These are phyloP conservation scores for Talaromyces proteolyticus DNA, from an alignment of 495 filamentous ascomycete genomes.

Conservation along the genomic window DNA sequence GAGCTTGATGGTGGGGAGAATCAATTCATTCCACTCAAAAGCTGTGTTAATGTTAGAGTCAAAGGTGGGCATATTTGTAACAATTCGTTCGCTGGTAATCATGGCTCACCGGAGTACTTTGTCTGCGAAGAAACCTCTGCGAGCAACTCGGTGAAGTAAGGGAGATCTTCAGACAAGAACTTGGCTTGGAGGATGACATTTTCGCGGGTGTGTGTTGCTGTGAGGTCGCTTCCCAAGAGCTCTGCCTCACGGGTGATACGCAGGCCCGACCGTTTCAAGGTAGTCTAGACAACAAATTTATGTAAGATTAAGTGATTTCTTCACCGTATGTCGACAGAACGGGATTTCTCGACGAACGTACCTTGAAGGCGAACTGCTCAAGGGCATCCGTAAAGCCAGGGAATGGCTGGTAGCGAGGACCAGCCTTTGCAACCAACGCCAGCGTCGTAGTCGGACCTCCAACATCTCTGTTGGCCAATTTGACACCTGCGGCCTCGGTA, in stretches of 20 bases:
- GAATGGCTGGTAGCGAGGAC: slow-evolving; percentile 81
- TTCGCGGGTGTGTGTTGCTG: slow-evolving; percentile 82
- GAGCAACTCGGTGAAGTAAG: slow-evolving; percentile 95
- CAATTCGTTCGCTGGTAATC: neutral
- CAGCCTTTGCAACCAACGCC: slow-evolving; percentile 86
- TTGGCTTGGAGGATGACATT: slow-evolving; percentile 86
- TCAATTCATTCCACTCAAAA: slow-evolving; percentile 82
- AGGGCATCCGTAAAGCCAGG: slow-evolving; percentile 88
- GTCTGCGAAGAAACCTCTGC: slow-evolving; percentile 85
- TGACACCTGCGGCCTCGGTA: slow-evolving; percentile 78
- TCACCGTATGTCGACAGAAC: neutral
- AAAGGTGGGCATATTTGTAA: too few relatives aligned
- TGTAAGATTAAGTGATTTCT: too few relatives aligned
- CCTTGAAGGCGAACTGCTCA: slow-evolving; percentile 95
- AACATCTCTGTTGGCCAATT: slow-evolving; percentile 83
- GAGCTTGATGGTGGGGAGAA: slow-evolving; percentile 63
- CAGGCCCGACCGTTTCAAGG: slow-evolving; percentile 74
- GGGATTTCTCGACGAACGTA: slow-evolving; percentile 37
- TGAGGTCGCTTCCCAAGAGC: slow-evolving; percentile 83
- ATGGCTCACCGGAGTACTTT: slow-evolving; percentile 78
- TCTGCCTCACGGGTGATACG: slow-evolving; percentile 93
- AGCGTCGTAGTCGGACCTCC: slow-evolving; percentile 83
- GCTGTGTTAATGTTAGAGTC: slow-evolving; percentile 44
- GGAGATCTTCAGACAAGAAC: slow-evolving; percentile 90
- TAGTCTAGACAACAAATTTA: slow-evolving; percentile 55